These are phyloP conservation scores for Cryphonectria naterciae DNA, from an alignment of 2,329 filamentous ascomycete species.

Conservation along the genomic window DNA sequence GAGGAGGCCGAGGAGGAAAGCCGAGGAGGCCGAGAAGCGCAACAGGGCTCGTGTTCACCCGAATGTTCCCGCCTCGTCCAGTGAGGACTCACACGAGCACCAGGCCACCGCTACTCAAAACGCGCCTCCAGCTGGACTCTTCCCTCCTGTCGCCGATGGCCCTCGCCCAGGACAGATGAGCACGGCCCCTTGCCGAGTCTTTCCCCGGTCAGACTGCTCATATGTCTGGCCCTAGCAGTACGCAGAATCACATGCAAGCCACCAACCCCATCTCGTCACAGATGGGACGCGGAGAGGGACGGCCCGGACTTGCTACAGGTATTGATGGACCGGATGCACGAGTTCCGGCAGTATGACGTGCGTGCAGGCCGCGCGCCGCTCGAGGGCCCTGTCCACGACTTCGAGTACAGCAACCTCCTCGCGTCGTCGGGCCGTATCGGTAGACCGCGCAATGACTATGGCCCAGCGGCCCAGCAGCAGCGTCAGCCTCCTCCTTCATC, in stretches of 20 bases:
- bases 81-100: not conserved
- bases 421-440: not conserved
- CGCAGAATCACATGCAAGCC: not conserved
- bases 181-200: not conserved
- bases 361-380: not conserved
- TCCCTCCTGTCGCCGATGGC: not conserved
- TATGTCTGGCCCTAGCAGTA: not conserved
- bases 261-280: not conserved
- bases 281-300: not conserved
- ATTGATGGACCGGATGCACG: not conserved
- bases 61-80: not conserved
- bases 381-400: conserved; percentile 3
- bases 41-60: not conserved
- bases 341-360: not conserved
- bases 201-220: not conserved
- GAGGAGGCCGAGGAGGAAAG: conserved; percentile 2
- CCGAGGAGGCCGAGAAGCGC: not conserved
- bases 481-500: not conserved
- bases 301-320: not conserved
- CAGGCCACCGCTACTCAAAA: not conserved
- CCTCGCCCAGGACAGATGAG: not conserved
- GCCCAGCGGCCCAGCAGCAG: not conserved
- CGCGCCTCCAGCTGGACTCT: not conserved
- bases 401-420: conserved; percentile 7
- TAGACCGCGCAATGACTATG: not conserved